Evolutionary conservation across 202 grass and related monocot genomes (phyloP).

Genomic region (Hordeum pubiflorum): DNA sequence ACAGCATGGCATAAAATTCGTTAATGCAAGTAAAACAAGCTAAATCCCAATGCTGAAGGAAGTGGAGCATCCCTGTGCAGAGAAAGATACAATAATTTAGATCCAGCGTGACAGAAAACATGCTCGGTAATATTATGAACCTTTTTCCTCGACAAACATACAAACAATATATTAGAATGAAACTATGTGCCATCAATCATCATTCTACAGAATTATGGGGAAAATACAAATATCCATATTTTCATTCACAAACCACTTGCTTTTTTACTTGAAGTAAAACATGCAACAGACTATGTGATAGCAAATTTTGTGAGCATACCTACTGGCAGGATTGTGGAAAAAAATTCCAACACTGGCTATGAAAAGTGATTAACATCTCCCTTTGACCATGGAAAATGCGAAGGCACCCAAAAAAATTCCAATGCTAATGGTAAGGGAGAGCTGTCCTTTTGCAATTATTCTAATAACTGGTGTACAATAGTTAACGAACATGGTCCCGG

Average conservation of each 20-base stretch:
- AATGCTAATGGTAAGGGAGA: too few relatives aligned
- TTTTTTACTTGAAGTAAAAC: not conserved
- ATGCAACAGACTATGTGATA: not conserved
- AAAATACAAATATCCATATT: not conserved
- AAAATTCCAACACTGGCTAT: not conserved
- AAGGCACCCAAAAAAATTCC: too few relatives aligned
- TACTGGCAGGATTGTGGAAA: not conserved
- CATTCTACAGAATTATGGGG: not conserved
- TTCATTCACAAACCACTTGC: not conserved
- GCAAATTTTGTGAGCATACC: not conserved
- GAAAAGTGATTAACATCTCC: not conserved
- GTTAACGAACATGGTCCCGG: too few relatives aligned
- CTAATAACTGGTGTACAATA: too few relatives aligned
- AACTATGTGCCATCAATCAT: slow-evolving; percentile 4
- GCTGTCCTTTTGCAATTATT: too few relatives aligned
- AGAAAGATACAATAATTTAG: slow-evolving; percentile 5
- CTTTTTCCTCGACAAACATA: not conserved
- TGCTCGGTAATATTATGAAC: not conserved
- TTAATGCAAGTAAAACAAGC: not conserved
- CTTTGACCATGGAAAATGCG: too few relatives aligned
- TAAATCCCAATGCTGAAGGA: not conserved
- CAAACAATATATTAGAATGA: not conserved
- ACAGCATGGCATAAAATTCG: slow-evolving; percentile 12
- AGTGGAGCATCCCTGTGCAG: slow-evolving; percentile 18
- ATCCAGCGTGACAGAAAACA: not conserved